phyloP scores from a whole-genome alignment of 1,284 basidiomycete genomes.

The Schizopora paradoxa region DNA sequence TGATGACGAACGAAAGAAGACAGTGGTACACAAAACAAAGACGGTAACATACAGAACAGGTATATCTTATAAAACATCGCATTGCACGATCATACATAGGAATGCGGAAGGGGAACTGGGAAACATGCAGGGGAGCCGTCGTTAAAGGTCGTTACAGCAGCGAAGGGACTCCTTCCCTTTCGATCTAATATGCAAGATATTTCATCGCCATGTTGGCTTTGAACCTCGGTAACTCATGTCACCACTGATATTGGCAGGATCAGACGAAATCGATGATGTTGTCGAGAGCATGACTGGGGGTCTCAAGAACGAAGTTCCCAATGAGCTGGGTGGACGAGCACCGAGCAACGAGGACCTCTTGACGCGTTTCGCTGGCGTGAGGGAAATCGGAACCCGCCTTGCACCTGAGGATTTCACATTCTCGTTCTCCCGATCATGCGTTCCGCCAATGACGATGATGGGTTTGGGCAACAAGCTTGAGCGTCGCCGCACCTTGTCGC shows the following conservation, averaged over 20 bases:
- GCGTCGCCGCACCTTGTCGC: constrained; percentile 62
- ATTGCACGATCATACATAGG: not conserved
- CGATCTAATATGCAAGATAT: not conserved
- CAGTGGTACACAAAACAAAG: constrained; percentile 1
- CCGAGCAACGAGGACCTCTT: constrained; percentile 14
- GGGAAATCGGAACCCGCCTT: constrained; percentile 15
- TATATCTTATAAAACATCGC: constrained; percentile 4
- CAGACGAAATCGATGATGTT: constrained; percentile 2
- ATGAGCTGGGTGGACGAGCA: constrained; percentile 1
- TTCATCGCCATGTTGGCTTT: constrained; percentile 14
- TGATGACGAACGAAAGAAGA: not conserved
- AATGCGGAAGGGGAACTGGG: no score
- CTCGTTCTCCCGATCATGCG: not conserved
- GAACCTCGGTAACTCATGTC: constrained; percentile 12
- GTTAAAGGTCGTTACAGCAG: not conserved
- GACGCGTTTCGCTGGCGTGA: constrained; percentile 14
- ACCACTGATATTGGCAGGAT: constrained; percentile 16
- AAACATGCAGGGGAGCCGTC: no score
- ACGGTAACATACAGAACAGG: not conserved
- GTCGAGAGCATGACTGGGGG: not conserved
- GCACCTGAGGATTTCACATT: constrained; percentile 5
- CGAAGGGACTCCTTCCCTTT: not conserved
- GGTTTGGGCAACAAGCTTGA: constrained; percentile 71
- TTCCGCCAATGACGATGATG: not conserved
- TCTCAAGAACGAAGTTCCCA: constrained; percentile 7